Evolutionary conservation across 2,329 filamentous ascomycete species (phyloP).

Genomic region (Nemania sp.): DNA sequence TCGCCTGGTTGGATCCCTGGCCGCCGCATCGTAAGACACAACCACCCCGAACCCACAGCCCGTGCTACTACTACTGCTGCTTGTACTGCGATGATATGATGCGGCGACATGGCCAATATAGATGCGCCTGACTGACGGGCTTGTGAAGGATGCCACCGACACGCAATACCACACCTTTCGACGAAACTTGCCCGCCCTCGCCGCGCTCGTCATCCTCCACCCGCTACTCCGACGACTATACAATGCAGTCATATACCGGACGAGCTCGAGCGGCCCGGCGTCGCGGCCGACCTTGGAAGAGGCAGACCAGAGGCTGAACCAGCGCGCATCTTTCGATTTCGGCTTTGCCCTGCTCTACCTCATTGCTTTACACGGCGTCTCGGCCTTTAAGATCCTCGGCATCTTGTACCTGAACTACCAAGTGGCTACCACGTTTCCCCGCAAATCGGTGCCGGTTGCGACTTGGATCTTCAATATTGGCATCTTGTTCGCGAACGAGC

Average conservation of each 20-base stretch:
- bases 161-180: slow-evolving; percentile 85
- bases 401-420: slow-evolving; percentile 84
- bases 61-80: too few species aligned
- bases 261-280: slow-evolving; percentile 35
- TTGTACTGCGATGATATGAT: too few species aligned
- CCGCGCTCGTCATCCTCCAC: slow-evolving; percentile 73
- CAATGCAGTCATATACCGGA: slow-evolving; percentile 56
- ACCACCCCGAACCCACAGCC: not conserved
- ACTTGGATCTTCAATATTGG: slow-evolving; percentile 92
- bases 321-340: slow-evolving; percentile 81
- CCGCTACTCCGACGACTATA: slow-evolving; percentile 76
- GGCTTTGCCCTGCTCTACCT: slow-evolving; percentile 81
- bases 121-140: slow-evolving; percentile 9
- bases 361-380: slow-evolving; percentile 79
- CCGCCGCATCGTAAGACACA: slow-evolving; percentile 74
- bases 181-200: slow-evolving; percentile 80
- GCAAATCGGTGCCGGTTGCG: slow-evolving; percentile 68
- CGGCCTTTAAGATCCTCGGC: slow-evolving; percentile 75
- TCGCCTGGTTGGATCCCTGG: slow-evolving; percentile 89
- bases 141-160: slow-evolving; percentile 85
- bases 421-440: slow-evolving; percentile 73
- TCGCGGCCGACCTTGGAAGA: slow-evolving; percentile 43
- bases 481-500: slow-evolving; percentile 87
- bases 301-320: slow-evolving; percentile 63
- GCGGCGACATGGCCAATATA: not conserved